Percentiles rank a stretch among this genome's conserved stretches.
Evolutionary conservation across 192 early-diverging fungal genomes (phyloP).

Genomic region (Podila epigama): DNA sequence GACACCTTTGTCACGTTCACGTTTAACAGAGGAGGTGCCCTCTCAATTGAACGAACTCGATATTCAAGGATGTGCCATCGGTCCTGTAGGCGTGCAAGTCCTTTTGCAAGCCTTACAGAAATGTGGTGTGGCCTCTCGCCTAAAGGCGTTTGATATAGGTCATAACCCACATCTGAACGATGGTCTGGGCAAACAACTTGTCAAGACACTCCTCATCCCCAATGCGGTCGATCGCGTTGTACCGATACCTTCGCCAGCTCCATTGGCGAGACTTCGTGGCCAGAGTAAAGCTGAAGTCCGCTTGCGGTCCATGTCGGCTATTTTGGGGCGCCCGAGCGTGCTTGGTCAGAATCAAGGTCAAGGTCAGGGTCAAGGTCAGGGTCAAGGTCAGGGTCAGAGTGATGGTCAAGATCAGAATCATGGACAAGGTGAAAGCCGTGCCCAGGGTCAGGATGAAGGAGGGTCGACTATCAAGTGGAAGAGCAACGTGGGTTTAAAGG

Average conservation of each 20-base stretch:
- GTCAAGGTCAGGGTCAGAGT: not conserved
- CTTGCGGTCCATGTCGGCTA: conserved; percentile 1
- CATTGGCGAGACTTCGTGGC: not conserved
- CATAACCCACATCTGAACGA: conserved; percentile 25
- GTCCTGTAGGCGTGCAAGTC: conserved; percentile 10
- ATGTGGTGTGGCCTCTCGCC: not conserved
- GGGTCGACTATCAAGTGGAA: too few species aligned
- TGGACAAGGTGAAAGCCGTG: not conserved
- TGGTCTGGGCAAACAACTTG: conserved; percentile 1
- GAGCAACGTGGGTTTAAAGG: too few species aligned
- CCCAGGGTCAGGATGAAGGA: too few species aligned
- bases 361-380: too few species aligned
- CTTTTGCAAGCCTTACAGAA: conserved; percentile 1
- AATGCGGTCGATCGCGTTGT: conserved; percentile 2
- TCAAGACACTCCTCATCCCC: conserved; percentile 15
- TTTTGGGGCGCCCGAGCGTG: not conserved
- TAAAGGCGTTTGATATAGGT: conserved; percentile 27
- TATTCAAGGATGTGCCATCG: conserved; percentile 30
- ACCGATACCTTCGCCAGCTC: not conserved
- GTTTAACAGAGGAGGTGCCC: too few species aligned
- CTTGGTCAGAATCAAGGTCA: not conserved
- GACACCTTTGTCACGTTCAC: not conserved
- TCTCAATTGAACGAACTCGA: conserved; percentile 35
- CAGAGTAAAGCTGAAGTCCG: not conserved
- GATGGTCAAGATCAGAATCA: not conserved